Evolutionary conservation across 1,284 basidiomycete genomes (phyloP), one percentile per base, ranked within the genome.

Genomic region (Gymnopus androsaceus): DNA sequence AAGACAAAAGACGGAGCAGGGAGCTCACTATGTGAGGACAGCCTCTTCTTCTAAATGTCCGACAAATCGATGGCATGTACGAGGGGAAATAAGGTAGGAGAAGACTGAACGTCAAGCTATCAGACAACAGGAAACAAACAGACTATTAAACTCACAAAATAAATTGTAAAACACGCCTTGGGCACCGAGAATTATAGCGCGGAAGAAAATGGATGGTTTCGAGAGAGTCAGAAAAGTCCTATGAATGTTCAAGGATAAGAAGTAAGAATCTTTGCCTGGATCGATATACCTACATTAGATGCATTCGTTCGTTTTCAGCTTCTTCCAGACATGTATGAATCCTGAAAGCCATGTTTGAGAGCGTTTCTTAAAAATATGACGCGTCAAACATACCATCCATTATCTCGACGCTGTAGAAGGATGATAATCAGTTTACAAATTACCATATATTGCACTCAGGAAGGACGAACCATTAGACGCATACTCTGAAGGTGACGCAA

Each of bases 241-340:
- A 23, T 51, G 34, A 37, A 57, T 50, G 46, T 58, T 56, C n/a
- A n/a, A n/a, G n/a, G n/a, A n/a, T n/a, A n/a, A n/a, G 56, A 56
- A 42, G 57, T 57, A 49, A 63, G 55, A 59, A 45, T 50, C 48
- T 14, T 42, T 42, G 21, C 51, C 19, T 47, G n/a, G n/a, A 33
- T 33, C 33, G 8, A 14, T 41, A 4, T 37, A 64, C 75, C 63
- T 61, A 87, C 92, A 95, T 92, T 37, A 95, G 77, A 72, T 95
- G 94, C 92, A 95, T 94, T 50, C 94, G 79, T 73, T 98, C 95
- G 67, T 98, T 98, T 69, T 98, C 95, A 6, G 94, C 94, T 74
- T 98, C 95, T 69, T 95, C 90, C 25, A 96, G 76, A 37, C 94
- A 81, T 3, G 92, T 94, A 63, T 84, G 82, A 60, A 84, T 84